Evolutionary conservation across 345 rosid species (phyloP).

Genomic region (Gynandropsis gynandra): DNA sequence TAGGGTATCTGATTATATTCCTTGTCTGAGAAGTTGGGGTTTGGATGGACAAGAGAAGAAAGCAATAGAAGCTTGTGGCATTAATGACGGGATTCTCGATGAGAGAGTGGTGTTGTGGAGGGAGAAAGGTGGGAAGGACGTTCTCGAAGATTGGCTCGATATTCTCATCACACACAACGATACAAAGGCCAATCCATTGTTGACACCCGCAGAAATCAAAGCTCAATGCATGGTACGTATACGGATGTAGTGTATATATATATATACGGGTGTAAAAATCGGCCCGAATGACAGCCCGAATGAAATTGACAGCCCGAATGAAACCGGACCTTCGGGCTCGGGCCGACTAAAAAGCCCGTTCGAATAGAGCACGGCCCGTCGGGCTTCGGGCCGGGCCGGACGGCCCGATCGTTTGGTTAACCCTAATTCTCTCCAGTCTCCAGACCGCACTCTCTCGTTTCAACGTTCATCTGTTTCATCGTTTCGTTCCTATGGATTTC

Average conservation of each 20-base stretch:
- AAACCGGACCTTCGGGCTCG: no score
- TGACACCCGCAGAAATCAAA: constrained; percentile 15
- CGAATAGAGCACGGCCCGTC: no score
- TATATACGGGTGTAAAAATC: not conserved
- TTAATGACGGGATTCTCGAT: not conserved
- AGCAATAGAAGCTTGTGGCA: constrained; percentile 13
- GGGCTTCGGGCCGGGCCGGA: no score
- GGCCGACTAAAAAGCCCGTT: no score
- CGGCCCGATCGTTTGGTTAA: no score
- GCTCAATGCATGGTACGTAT: constrained; percentile 18
- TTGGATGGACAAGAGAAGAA: constrained; percentile 23
- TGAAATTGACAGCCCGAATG: no score
- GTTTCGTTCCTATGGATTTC: no score
- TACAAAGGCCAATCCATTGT: constrained; percentile 12
- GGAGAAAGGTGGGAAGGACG: constrained; percentile 12
- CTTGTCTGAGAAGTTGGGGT: constrained; percentile 21
- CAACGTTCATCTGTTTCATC: no score
- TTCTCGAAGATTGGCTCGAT: constrained; percentile 23
- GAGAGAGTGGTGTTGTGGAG: constrained; percentile 24
- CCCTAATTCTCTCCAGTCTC: no score
- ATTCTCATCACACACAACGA: constrained; percentile 10
- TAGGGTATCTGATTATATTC: constrained; percentile 19
- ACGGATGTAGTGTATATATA: not conserved
- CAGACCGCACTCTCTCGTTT: no score
- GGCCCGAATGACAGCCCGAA: no score